Base-by-base conservation (phyloP, 345 rosid species). In the Geranium rotundifolium region DNA sequence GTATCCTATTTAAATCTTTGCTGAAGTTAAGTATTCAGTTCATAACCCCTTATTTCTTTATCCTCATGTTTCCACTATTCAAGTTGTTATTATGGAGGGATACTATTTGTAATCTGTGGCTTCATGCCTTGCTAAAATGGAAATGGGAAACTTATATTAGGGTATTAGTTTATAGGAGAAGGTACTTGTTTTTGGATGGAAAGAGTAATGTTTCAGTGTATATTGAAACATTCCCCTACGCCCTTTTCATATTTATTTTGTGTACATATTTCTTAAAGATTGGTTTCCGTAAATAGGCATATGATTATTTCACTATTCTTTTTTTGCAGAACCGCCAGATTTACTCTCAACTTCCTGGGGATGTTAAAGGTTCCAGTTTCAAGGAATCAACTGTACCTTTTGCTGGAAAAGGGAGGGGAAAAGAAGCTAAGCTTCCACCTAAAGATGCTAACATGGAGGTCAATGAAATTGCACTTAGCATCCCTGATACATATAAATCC, bases 251-350 rank as follows among this genome's bases (percentile, higher is more conserved):
- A 2, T 46, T 5, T 46, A 46, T 46, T 46, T 46, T 46, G 52
- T 46, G 52, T 46, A 14, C 12, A 46, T 46, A 14, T 12, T 46
- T 46, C 15, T 46, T 46, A 46, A 46, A 3, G 0, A 46, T 46
- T 10, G 14, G 13, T 10, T 46, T 46, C 16, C 3, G 16, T 16
- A 46, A 9, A 9, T 46, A 46, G 52, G 15, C 52, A 37, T 37
- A 37, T 10, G 46, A 37, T 37, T 23, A 23, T 34, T 34, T 34
- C 41, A 34, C 10, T 34, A 8, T 57, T 17, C 27, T 49, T 63
- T 31, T 5, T 41, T 64, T 46, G 71, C 87, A 86, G 93, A 89
- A 86, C 63, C 90, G 90, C 58, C 95, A 81, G 73, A 86, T 69
- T 75, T 88, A 73, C 76, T 63, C 82, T 59, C 91, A 83, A 20